Evolutionary conservation across 768 basidiomycete species (phyloP).

Genomic region (Collybia sordida): DNA sequence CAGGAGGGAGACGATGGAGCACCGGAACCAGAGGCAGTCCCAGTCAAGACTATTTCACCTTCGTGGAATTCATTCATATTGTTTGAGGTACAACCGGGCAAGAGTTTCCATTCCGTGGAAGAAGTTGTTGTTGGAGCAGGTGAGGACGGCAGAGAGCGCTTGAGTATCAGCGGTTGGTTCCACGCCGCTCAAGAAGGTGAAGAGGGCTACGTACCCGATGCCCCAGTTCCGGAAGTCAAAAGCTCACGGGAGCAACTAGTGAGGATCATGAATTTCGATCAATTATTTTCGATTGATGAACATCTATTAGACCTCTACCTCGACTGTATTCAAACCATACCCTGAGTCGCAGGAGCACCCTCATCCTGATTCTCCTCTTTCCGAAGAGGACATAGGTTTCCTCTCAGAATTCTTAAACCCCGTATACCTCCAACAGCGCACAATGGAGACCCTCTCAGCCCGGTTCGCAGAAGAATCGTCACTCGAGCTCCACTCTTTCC

Average conservation of each 20-base stretch:
- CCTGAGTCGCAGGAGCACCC: constrained; percentile 45
- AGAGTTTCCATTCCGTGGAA: constrained; percentile 95
- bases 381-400: constrained; percentile 62
- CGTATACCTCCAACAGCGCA: constrained; percentile 82
- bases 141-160: constrained; percentile 66
- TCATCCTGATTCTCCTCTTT: constrained; percentile 52
- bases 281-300: constrained; percentile 6
- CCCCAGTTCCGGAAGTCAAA: constrained; percentile 46
- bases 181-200: constrained; percentile 91
- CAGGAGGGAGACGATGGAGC: constrained; percentile 56
- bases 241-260: constrained; percentile 94
- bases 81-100: constrained; percentile 91
- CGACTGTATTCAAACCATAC: constrained; percentile 59
- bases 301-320: constrained; percentile 53
- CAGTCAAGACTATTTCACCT: constrained; percentile 68
- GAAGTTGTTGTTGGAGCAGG: constrained; percentile 85
- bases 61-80: constrained; percentile 90
- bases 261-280: constrained; percentile 28
- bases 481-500: constrained; percentile 87
- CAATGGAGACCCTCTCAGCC: constrained; percentile 73
- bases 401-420: constrained; percentile 86
- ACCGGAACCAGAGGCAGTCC: constrained; percentile 67
- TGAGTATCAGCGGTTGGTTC: constrained; percentile 97
- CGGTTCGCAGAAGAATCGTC: constrained; percentile 87
- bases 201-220: constrained; percentile 72